These are phyloP conservation scores for Ceratorhiza oryzae-sativae DNA, from an alignment of 1,284 basidiomycete species.

Conservation along the genomic window DNA sequence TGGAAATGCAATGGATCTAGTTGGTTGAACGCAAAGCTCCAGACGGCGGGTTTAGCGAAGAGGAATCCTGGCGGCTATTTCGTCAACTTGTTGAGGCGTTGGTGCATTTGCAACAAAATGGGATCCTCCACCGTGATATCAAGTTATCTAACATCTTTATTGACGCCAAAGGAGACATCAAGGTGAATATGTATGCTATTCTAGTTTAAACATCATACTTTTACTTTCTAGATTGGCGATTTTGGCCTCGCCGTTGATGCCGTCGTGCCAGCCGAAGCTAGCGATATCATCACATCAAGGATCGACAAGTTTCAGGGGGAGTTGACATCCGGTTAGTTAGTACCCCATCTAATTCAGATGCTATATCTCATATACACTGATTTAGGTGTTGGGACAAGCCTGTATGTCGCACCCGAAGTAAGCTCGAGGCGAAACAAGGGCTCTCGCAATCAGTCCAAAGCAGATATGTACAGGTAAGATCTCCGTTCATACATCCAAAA, in stretches of 20 bases:
- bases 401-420: slow-evolving; percentile 94
- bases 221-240: slow-evolving; percentile 70
- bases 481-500: slow-evolving; percentile 55
- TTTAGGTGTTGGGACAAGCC: slow-evolving; percentile 85
- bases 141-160: slow-evolving; percentile 93
- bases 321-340: slow-evolving; percentile 69
- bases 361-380: slow-evolving; percentile 31
- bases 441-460: slow-evolving; percentile 75
- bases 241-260: slow-evolving; percentile 92
- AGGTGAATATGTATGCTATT: slow-evolving; percentile 56
- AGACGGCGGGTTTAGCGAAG: slow-evolving; percentile 78
- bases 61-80: slow-evolving; percentile 89
- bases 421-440: slow-evolving; percentile 58
- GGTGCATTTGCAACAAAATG: slow-evolving; percentile 86
- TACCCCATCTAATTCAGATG: slow-evolving; percentile 15
- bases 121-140: slow-evolving; percentile 93
- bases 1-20: neutral
- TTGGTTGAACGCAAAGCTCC: slow-evolving; percentile 52
- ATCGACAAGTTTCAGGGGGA: slow-evolving; percentile 58
- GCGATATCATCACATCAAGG: slow-evolving; percentile 57
- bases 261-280: slow-evolving; percentile 74
- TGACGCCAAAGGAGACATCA: slow-evolving; percentile 88
- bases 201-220: neutral
- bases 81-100: slow-evolving; percentile 93
- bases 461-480: slow-evolving; percentile 94